phyloP scores from a whole-genome alignment of 164 flowering plant species.

The Malania oleifera region DNA sequence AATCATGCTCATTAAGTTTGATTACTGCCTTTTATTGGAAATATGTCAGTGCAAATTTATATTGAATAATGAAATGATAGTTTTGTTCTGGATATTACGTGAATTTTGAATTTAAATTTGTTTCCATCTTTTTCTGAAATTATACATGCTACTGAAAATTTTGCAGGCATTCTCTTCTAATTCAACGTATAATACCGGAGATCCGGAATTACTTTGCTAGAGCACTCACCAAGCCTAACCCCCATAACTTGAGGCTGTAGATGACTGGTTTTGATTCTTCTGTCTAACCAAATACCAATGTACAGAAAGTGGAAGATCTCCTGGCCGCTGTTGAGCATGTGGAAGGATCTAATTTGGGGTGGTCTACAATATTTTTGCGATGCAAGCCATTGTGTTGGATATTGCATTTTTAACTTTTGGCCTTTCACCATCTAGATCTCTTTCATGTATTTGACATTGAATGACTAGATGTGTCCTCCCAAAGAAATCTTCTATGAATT shows the following conservation, averaged over 20 bases:
- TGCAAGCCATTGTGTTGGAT: neutral
- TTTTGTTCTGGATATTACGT: neutral
- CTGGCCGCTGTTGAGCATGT: slow-evolving; percentile 13
- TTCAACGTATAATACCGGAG: slow-evolving; percentile 78
- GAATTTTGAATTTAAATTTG: neutral
- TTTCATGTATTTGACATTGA: neutral
- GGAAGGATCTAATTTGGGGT: slow-evolving; percentile 18
- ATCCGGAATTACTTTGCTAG: slow-evolving; percentile 62
- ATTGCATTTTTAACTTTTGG: neutral
- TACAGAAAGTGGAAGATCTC: slow-evolving; percentile 23
- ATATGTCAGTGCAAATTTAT: too few species aligned
- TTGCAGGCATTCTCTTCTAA: slow-evolving; percentile 63
- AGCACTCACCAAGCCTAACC: slow-evolving; percentile 57
- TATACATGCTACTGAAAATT: neutral
- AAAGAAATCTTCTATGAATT: too few species aligned
- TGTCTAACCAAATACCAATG: slow-evolving; percentile 28
- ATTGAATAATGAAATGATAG: too few species aligned
- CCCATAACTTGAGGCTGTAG: slow-evolving; percentile 31
- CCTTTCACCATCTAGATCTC: neutral
- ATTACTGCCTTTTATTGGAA: too few species aligned
- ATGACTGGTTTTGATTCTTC: slow-evolving; percentile 20
- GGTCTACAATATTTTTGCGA: slow-evolving; percentile 14
- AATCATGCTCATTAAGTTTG: too few species aligned
- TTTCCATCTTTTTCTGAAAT: neutral
- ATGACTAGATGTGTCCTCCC: neutral